Base-by-base conservation (phyloP, 352 stramenopile species). In the Globisporangium barbulae region DNA sequence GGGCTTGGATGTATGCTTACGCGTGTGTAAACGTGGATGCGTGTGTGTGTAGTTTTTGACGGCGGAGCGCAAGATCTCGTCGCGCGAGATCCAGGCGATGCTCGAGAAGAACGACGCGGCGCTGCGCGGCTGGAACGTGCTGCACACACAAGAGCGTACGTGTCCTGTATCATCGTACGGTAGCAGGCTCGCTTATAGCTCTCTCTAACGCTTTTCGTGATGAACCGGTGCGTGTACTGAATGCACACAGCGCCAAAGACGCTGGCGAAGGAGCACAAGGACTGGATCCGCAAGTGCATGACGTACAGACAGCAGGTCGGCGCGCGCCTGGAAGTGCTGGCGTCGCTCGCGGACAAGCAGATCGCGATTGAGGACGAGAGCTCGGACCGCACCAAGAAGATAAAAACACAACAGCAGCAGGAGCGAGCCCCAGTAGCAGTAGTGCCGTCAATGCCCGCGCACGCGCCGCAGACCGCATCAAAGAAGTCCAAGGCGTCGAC, bases 81-180 rank as follows among this genome's bases (percentile, higher is more conserved):
- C 75, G 25, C 71, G 63, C 13, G 86, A 94, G 60, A 90, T 94
- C 8, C 84, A 94, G 61, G 67, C 69, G 44, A 90, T 93, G 82
- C 74, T 94, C n/a, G 84, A 94, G 63, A 93, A 93, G 70, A 94
- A 94, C 64, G 86, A 94, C 61, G 72, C 75, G 19, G 82, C 83
- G n/a, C 59, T 94, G 3, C 81, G 78, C 47, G 78, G 75, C 39
- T 94, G 86, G 86, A 89, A 83, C 10, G 69, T 71, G 44, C 78
- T 94, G 28, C 79, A 92, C 45, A 76, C 85, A 22, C 82, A 91
- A 59, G 76, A 93, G 47, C 86, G 86, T 94, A 76, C 53, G 82
- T 79, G 28, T 55, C 12, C 10, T 30, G 3, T 53, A 35, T 15
- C 10, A 53, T 30, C 22, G 5, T 35, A n/a, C 17, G 19, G 15